Base-by-base conservation (phyloP, 768 basidiomycete species). In the Auricularia sp. region DNA sequence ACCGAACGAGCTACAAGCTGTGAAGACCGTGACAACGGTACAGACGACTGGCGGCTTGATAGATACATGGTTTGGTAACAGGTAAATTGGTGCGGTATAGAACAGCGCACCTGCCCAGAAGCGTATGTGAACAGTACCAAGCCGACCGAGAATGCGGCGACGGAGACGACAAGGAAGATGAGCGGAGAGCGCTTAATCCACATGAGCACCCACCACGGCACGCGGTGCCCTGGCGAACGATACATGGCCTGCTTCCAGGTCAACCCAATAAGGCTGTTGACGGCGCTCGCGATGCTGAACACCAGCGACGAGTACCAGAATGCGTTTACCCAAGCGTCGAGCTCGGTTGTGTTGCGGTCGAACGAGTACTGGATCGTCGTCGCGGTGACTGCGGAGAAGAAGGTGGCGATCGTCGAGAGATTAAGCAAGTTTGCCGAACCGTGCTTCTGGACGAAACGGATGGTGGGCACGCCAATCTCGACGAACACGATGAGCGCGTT, bases 171-270 rank as follows among this genome's bases (percentile, higher is more conserved):
- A 58, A 91, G 83, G 76, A 91, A 90, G 66, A 91, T 87, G 39
- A 92, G 79, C 14, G 90, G 90, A 4, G 88, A 89, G 42, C 89
- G 79, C 71, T 91, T 91, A 76, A 91, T 91, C 90, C 88, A 92
- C 34, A 91, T 91, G 64, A 88, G 75, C 54, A 89, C 87, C 87
- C 88, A 89, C 87, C 87, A 88, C 0, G 88, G 87, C 53, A 88
- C 87, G 62, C 86, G 84, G 72, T 89, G 83, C 8, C 86, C 84
- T 21, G 87, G 88, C 43, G 87, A 88, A 63, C 87, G 87, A 71
- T 90, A 90, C 86, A 89, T 88, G 0, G 88, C 87, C 70, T 88
- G 87, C 71, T 87, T 88, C 88, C 88, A 90, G 0, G 87, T 88
- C 61, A 90, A 73, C 56, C 87, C 88, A 14, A 90, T 76, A n/a